Conservation (phyloP, 2,329 filamentous ascomycete species). For the Neonectria hederae region DNA sequence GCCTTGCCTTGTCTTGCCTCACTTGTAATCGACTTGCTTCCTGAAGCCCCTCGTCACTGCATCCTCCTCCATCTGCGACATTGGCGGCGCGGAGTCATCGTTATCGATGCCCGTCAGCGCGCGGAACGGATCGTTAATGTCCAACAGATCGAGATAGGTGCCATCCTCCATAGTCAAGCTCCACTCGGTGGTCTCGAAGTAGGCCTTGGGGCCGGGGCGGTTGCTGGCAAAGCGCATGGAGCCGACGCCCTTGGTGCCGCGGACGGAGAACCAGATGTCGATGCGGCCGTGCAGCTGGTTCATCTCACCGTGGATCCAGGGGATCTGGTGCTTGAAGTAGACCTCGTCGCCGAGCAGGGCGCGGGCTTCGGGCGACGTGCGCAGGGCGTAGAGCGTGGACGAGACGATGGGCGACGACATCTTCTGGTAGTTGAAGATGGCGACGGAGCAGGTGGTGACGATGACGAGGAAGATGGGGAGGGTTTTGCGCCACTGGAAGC, state of each 20-base stretch:
- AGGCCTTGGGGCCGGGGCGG: constrained; percentile 66
- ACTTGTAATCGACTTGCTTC: constrained; percentile 54
- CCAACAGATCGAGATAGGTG: constrained; percentile 75
- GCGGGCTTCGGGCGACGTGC: constrained; percentile 79
- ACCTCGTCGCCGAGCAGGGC: constrained; percentile 86
- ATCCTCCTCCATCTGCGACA: constrained; percentile 44
- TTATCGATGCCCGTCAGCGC: constrained; percentile 56
- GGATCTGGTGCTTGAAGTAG: constrained; percentile 80
- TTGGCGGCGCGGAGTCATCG: constrained; percentile 43
- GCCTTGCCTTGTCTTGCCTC: neutral
- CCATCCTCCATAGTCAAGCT: constrained; percentile 76
- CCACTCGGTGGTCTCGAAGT: constrained; percentile 93
- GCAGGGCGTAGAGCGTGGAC: constrained; percentile 89
- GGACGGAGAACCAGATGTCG: constrained; percentile 86
- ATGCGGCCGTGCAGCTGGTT: constrained; percentile 94
- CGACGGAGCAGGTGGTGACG: constrained; percentile 76
- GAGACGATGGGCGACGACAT: constrained; percentile 86
- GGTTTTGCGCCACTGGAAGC: constrained; percentile 74
- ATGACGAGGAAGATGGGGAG: constrained; percentile 82
- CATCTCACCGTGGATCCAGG: constrained; percentile 87
- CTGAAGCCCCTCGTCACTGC: constrained; percentile 60
- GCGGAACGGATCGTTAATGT: constrained; percentile 75
- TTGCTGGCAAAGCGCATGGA: constrained; percentile 84
- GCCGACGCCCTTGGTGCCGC: constrained; percentile 76
- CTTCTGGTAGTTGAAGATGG: constrained; percentile 99